phyloP scores from a whole-genome alignment of 208 protist species.

The Acanthamoeba castellanii region DNA sequence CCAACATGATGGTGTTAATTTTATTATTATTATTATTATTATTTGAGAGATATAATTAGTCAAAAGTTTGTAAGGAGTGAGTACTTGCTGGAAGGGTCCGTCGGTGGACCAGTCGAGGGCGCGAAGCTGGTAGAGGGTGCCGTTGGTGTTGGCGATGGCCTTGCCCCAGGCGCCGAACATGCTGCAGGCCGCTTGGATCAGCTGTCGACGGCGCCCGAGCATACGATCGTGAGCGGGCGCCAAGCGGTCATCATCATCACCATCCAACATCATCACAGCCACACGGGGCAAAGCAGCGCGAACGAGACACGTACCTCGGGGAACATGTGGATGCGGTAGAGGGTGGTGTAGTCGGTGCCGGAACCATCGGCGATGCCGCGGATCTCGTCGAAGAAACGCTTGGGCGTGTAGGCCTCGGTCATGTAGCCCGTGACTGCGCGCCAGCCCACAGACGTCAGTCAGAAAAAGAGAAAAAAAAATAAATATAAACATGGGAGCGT shows the following conservation, averaged over 20 bases:
- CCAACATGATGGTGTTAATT: background rate
- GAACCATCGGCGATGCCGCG: slow-evolving; percentile 75
- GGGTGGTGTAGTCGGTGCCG: slow-evolving; percentile 67
- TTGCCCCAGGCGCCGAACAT: slow-evolving; percentile 75
- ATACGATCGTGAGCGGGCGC: background rate
- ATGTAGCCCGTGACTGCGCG: slow-evolving; percentile 12
- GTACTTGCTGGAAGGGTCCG: slow-evolving; percentile 40
- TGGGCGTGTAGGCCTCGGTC: slow-evolving; percentile 69
- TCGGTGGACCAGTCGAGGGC: slow-evolving; percentile 76
- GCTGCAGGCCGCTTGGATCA: slow-evolving; percentile 74
- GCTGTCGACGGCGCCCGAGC: background rate
- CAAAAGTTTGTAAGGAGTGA: background rate
- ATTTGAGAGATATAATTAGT: too few relatives aligned
- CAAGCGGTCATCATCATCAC: background rate
- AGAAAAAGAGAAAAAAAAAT: background rate
- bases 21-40: too few relatives aligned
- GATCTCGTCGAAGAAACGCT: slow-evolving; percentile 72
- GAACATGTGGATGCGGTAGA: slow-evolving; percentile 76
- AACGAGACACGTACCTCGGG: too few relatives aligned
- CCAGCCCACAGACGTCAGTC: background rate
- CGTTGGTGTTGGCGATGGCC: slow-evolving; percentile 65
- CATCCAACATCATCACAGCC: background rate
- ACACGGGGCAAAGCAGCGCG: background rate
- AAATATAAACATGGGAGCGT: slow-evolving; percentile 1
- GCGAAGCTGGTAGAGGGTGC: slow-evolving; percentile 75